phyloP scores from a whole-genome alignment of 202 grass and related monocot species.

The Zizania palustris region DNA sequence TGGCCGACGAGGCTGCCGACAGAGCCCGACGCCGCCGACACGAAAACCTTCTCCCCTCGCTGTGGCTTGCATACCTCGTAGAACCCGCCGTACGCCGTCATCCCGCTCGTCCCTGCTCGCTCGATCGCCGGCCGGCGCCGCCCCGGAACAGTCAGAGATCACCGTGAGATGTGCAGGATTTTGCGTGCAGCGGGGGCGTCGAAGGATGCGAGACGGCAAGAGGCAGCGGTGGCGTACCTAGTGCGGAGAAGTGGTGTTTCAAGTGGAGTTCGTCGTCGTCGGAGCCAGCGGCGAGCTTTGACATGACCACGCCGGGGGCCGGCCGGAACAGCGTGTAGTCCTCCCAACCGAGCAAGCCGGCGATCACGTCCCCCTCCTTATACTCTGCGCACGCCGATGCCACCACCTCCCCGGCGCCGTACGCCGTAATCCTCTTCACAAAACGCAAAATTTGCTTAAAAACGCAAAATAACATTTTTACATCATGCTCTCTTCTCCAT shows the following conservation, averaged over 20 bases:
- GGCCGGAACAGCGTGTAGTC: constrained; percentile 68
- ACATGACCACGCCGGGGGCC: constrained; percentile 21
- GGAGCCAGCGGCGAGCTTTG: constrained; percentile 12
- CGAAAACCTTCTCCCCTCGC: constrained; percentile 72
- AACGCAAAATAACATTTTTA: neutral
- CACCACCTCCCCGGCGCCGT: constrained; percentile 58
- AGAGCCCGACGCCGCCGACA: constrained; percentile 68
- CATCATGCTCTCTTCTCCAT: too few species aligned
- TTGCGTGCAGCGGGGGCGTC: neutral
- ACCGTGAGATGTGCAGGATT: neutral
- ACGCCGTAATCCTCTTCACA: constrained; percentile 51
- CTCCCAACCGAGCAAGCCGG: constrained; percentile 72
- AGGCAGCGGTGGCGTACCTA: constrained; percentile 15
- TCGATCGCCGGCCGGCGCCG: neutral
- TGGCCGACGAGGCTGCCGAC: constrained; percentile 79
- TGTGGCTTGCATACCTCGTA: constrained; percentile 69
- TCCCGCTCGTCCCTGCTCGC: constrained; percentile 53
- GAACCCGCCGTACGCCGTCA: constrained; percentile 68
- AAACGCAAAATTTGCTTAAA: too few species aligned
- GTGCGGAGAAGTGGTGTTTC: constrained; percentile 50
- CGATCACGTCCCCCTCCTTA: constrained; percentile 54
- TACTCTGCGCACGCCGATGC: constrained; percentile 56
- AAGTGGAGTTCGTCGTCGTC: constrained; percentile 43
- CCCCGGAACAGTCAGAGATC: neutral
- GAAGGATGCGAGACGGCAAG: neutral